A percentile compares a stretch with the other conserved stretches of the same genome.
Conservation (phyloP, 2,329 filamentous ascomycete species). For the Aspergillus awamori region DNA sequence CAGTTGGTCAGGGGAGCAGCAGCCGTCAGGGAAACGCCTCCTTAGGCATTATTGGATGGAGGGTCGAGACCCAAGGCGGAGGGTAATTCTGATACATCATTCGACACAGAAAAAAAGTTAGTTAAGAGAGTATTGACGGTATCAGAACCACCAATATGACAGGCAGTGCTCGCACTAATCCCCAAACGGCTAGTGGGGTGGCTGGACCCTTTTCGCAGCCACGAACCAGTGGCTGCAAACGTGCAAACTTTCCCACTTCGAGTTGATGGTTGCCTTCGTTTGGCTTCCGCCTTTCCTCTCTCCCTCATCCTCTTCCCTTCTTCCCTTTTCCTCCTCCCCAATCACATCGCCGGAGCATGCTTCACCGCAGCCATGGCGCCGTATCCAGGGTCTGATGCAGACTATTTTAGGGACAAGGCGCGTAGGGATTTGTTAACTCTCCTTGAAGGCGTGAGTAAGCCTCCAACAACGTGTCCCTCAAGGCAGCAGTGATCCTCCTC, state of each 20-base stretch:
- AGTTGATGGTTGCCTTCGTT: conserved; percentile 15
- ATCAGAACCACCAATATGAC: conserved; percentile 17
- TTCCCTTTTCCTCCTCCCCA: conserved; percentile 9
- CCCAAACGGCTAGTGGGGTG: conserved; percentile 20
- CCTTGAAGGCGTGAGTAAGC: conserved; percentile 86
- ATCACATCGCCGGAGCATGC: conserved; percentile 21
- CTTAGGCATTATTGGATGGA: conserved; percentile 17
- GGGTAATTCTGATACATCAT: conserved; percentile 19
- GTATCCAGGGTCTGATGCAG: conserved; percentile 48
- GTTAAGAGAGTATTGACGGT: neutral
- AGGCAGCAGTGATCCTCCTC: conserved; percentile 2
- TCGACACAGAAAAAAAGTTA: too few species aligned
- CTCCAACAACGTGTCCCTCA: conserved; percentile 28
- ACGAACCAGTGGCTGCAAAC: conserved; percentile 7
- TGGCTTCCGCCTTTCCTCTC: conserved; percentile 7
- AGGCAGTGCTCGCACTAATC: conserved; percentile 25
- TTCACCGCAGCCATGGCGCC: conserved; percentile 43
- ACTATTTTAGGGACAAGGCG: conserved; percentile 58
- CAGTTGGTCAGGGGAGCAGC: conserved; percentile 32
- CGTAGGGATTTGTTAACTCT: conserved; percentile 87
- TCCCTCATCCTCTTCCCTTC: conserved; percentile 10
- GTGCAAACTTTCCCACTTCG: conserved; percentile 13
- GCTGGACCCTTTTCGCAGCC: conserved; percentile 21
- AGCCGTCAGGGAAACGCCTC: conserved; percentile 15
- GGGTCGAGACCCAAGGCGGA: conserved; percentile 19